Percentiles rank a stretch among this genome's conserved stretches.
These are phyloP conservation scores for Exophiala xenobiotica DNA, from an alignment of 2,329 filamentous ascomycete species.

Conservation along the genomic window DNA sequence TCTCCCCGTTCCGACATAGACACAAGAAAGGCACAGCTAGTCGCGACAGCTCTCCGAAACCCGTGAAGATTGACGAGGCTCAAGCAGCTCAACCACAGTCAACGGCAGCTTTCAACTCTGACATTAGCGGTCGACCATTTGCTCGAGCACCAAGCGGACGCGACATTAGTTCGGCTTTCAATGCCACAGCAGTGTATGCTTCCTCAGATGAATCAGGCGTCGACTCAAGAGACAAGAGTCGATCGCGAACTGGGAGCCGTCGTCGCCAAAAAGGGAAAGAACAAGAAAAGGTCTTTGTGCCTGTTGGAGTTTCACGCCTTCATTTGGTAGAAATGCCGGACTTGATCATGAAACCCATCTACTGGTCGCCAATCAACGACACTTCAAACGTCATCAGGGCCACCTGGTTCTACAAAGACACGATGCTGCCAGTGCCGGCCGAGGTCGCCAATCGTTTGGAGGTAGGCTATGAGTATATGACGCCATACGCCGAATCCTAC, in stretches of 20 bases:
- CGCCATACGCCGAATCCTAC: conserved; percentile 91
- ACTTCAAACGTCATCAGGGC: conserved; percentile 77
- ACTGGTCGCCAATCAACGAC: conserved; percentile 94
- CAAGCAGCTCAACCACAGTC: conserved; percentile 2
- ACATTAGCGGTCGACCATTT: conserved; percentile 52
- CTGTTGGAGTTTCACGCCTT: conserved; percentile 85
- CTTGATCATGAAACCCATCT: conserved; percentile 91
- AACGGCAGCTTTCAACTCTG: conserved; percentile 26
- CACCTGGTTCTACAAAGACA: conserved; percentile 97
- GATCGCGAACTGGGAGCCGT: conserved; percentile 11
- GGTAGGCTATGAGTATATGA: conserved; percentile 80
- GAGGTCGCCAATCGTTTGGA: conserved; percentile 88
- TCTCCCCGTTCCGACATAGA: conserved; percentile 35
- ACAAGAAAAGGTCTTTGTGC: conserved; percentile 57
- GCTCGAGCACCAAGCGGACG: conserved; percentile 40
- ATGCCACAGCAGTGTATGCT: conserved; percentile 4
- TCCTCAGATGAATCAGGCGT: conserved; percentile 14
- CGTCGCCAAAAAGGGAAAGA: conserved; percentile 28
- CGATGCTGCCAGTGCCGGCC: conserved; percentile 85
- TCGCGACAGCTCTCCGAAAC: conserved; percentile 31
- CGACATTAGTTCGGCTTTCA: conserved; percentile 20
- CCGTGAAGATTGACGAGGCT: background rate
- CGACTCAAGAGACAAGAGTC: conserved; percentile 20
- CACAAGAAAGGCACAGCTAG: conserved; percentile 34
- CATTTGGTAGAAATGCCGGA: conserved; percentile 83